Evolutionary conservation across 208 protist genomes (phyloP).

Genomic region (Acanthamoeba triangularis): DNA sequence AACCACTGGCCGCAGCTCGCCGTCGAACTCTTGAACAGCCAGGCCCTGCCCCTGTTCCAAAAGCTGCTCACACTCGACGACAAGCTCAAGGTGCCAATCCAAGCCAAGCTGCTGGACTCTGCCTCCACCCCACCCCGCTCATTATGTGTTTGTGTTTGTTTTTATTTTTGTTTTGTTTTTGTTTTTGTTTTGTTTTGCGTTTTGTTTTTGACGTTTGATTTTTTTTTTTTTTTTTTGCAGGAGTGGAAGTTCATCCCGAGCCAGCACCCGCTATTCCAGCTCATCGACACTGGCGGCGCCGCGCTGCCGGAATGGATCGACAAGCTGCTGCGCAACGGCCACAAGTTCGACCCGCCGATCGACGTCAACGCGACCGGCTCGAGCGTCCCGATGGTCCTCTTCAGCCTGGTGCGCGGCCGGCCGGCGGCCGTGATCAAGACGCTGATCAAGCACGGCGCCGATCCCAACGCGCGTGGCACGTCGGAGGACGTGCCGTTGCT

Average conservation of each 20-base stretch:
- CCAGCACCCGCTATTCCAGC: background rate
- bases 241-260: background rate
- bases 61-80: background rate
- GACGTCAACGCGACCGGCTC: background rate
- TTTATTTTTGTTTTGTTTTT: background rate
- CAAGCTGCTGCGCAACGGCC: background rate
- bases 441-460: background rate
- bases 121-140: background rate
- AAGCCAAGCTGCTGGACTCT: too few species aligned
- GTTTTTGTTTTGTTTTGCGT: background rate
- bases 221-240: background rate
- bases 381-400: background rate
- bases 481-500: background rate
- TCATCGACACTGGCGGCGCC: background rate
- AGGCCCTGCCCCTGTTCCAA: background rate
- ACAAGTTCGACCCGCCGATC: conserved; percentile 13
- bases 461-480: background rate
- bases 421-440: background rate
- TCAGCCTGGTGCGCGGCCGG: too few species aligned
- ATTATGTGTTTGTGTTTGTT: background rate
- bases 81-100: background rate
- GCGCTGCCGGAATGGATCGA: background rate
- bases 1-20: background rate
- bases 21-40: background rate
- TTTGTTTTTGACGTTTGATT: background rate